Conservation (phyloP, 768 basidiomycete genomes). For the Nidularia sp. region DNA sequence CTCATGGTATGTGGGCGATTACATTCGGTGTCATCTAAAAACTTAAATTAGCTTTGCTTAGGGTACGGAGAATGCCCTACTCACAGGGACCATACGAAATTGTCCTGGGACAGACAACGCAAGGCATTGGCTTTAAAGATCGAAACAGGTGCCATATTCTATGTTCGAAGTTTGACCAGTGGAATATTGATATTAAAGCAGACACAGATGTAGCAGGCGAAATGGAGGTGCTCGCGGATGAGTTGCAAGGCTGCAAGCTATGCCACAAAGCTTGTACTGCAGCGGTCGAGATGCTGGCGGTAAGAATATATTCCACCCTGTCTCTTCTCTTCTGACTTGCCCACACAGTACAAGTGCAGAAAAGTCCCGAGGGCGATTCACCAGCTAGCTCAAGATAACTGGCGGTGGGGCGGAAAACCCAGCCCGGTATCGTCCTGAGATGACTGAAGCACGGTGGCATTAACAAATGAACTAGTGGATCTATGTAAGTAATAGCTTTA, state of each 20-base stretch:
- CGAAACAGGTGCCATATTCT: conserved; percentile 41
- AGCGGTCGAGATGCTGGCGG: conserved; percentile 67
- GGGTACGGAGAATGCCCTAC: conserved; percentile 58
- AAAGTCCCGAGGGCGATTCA: conserved; percentile 49
- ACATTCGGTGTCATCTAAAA: neutral
- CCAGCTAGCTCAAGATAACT: conserved; percentile 31
- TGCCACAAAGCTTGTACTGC: conserved; percentile 61
- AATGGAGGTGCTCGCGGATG: conserved; percentile 51
- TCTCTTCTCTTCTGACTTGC: conserved; percentile 6
- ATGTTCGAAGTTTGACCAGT: no score
- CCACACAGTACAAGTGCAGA: conserved; percentile 58
- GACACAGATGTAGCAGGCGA: conserved; percentile 67
- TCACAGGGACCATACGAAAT: conserved; percentile 41
- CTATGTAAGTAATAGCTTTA: conserved; percentile 1
- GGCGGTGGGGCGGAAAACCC: neutral
- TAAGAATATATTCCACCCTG: conserved; percentile 22
- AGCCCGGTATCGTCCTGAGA: no score
- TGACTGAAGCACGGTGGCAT: no score
- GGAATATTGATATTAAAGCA: conserved; percentile 11
- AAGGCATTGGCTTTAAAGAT: conserved; percentile 39
- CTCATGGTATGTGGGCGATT: conserved; percentile 42
- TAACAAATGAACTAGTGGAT: neutral
- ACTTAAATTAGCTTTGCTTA: conserved; percentile 7
- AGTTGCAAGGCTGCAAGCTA: conserved; percentile 40
- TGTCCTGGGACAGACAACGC: conserved; percentile 50